Conservation (phyloP, 177 flowering plant genomes). For the Tripterygium wilfordii region DNA sequence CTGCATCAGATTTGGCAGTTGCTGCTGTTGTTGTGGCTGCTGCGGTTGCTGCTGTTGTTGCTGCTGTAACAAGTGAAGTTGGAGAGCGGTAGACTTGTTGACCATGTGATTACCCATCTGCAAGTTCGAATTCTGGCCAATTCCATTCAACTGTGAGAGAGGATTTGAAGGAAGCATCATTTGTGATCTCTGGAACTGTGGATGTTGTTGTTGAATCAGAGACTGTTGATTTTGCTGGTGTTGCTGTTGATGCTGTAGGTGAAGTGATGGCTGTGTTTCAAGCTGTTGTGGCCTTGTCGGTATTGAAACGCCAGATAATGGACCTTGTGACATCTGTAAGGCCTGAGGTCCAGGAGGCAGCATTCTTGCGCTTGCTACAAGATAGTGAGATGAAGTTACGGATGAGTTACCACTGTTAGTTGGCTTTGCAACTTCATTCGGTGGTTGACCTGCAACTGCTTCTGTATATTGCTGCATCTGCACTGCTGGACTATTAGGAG, state of each 20-base stretch:
- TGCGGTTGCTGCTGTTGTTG: too few species aligned
- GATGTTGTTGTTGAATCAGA: conserved; percentile 36
- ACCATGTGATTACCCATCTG: conserved; percentile 55
- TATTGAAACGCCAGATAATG: conserved; percentile 43
- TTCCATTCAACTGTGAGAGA: conserved; percentile 45
- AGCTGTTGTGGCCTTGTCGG: conserved; percentile 54
- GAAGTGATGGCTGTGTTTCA: conserved; percentile 45
- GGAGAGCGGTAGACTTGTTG: conserved; percentile 51
- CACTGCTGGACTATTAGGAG: conserved; percentile 26
- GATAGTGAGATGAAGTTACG: conserved; percentile 38
- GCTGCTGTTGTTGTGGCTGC: too few species aligned
- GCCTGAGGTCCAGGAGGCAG: conserved; percentile 69
- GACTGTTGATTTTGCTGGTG: conserved; percentile 43
- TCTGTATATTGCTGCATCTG: conserved; percentile 64
- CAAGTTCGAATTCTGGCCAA: conserved; percentile 53
- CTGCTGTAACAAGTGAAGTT: conserved; percentile 61
- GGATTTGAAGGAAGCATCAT: conserved; percentile 46
- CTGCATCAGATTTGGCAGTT: too few species aligned
- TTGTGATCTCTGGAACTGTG: conserved; percentile 66
- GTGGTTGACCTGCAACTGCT: conserved; percentile 39
- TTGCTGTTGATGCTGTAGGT: conserved; percentile 31
- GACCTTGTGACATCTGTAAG: conserved; percentile 70
- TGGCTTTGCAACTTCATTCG: conserved; percentile 39
- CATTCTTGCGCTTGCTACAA: conserved; percentile 40
- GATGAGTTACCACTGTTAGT: conserved; percentile 29